A percentile compares a stretch with the other conserved stretches of the same genome.
These are phyloP conservation scores for Talaromyces funiculosus DNA, from an alignment of 2,329 filamentous ascomycete genomes.

Conservation along the genomic window DNA sequence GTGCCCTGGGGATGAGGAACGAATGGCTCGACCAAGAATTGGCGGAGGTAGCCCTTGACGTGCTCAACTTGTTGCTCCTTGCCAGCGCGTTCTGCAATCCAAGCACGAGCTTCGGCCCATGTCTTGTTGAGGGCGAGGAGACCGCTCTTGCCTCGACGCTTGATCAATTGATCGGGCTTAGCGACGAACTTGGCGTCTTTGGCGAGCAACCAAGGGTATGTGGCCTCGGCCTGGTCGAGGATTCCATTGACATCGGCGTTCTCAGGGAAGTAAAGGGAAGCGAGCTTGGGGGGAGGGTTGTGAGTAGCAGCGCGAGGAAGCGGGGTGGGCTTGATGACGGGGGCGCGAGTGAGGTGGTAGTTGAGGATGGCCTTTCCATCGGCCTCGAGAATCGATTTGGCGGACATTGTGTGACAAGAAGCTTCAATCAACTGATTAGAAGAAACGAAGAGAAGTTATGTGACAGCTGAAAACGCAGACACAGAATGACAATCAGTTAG, in stretches of 20 bases:
- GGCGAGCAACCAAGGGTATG: constrained; percentile 90
- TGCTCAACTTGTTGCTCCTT: constrained; percentile 93
- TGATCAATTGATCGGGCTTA: constrained; percentile 99
- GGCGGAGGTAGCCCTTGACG: constrained; percentile 77
- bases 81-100: constrained; percentile 86
- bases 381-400: constrained; percentile 97
- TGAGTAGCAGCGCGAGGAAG: constrained; percentile 77
- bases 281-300: constrained; percentile 87
- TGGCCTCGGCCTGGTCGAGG: constrained; percentile 91
- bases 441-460: not conserved
- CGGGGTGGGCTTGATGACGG: constrained; percentile 96
- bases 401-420: constrained; percentile 62
- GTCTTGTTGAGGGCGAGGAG: constrained; percentile 94
- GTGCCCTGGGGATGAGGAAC: constrained; percentile 92
- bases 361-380: constrained; percentile 99
- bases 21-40: constrained; percentile 98
- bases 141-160: constrained; percentile 98
- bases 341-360: constrained; percentile 98
- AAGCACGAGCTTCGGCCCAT: constrained; percentile 88
- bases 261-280: constrained; percentile 87
- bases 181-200: constrained; percentile 88
- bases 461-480: not conserved
- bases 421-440: not conserved
- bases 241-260: constrained; percentile 76
- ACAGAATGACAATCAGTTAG: not conserved